Base-by-base conservation (phyloP, 129 eudicot species). In the Ambrosia trifida region DNA sequence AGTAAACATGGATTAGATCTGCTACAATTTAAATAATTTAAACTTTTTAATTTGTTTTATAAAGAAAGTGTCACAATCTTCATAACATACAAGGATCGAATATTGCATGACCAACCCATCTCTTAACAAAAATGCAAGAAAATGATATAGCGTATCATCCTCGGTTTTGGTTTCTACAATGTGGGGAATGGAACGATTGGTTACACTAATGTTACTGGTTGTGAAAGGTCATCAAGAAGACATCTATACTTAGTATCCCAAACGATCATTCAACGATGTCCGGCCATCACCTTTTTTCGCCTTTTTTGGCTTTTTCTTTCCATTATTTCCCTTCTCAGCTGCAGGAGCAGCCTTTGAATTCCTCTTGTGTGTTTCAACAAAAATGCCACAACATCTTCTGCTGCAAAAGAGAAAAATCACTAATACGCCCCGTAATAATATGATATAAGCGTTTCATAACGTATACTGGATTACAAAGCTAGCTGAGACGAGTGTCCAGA, bases 321-420 rank as follows among this genome's bases (percentile, higher is more conserved):
- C 11, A 16, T 44, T 72, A 45, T 51, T 30, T 10, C 12, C 68
- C 51, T 68, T 60, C 38, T 56, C 71, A 56, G 66, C 73, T 24
- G 41, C 50, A 31, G 72, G 49, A 44, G 20, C 70, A 9, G 72
- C 84, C 44, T 68, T 52, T 79, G 88, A 68, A 78, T 69, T 56
- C 93, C 96, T 68, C 81, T 85, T 56, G 91, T 81, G 69, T 95
- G 96, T 70, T 86, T 90, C 85, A 95, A 72, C 73, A 95, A 61
- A 51, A 95, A 65, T 2, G 99, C 97, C 72, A 95, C 96, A 47
- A 94, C 91, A 82, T 85, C 87, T 84, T 87, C 96, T 6, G 88
- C 96, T 11, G 62, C 73, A 30, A 75, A 62, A 62, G 7, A 60
- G 59, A 5, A 46, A 77, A 45, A 50, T 40, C 68, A 66, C 64